phyloP scores from a whole-genome alignment of 2,329 filamentous ascomycete genomes.

The Penicillium sumatraense region DNA sequence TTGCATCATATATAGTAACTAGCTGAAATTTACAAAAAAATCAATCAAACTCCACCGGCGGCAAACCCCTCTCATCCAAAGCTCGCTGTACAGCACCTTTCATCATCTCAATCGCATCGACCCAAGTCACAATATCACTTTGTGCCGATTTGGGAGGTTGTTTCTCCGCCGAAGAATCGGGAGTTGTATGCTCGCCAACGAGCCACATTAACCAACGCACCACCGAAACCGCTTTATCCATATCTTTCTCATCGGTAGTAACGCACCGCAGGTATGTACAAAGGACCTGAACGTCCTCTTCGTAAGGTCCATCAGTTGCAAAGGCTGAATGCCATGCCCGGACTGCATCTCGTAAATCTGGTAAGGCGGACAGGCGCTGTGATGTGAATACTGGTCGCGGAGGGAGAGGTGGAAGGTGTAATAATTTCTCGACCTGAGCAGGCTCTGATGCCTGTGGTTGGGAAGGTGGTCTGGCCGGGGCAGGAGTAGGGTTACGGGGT shows the following conservation, averaged over 20 bases:
- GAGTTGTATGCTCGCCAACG: conserved; percentile 25
- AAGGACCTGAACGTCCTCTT: conserved; percentile 76
- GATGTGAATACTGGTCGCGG: conserved; percentile 66
- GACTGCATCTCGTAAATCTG: conserved; percentile 75
- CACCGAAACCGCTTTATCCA: conserved; percentile 73
- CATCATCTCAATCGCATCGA: conserved; percentile 43
- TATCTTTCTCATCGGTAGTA: conserved; percentile 74
- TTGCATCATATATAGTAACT: conserved; percentile 6
- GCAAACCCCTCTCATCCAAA: conserved; percentile 50
- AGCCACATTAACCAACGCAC: conserved; percentile 66
- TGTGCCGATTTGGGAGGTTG: conserved; percentile 13
- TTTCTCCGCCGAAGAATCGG: background rate
- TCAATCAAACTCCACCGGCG: conserved; percentile 47
- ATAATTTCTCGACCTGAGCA: conserved; percentile 26
- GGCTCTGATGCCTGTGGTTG: conserved; percentile 23
- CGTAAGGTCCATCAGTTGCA: conserved; percentile 73
- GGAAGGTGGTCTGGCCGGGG: conserved; percentile 36
- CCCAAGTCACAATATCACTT: conserved; percentile 35
- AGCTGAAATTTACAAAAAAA: conserved; percentile 6
- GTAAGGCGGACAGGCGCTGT: conserved; percentile 56
- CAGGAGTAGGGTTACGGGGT: conserved; percentile 43
- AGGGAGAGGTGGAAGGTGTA: conserved; percentile 53
- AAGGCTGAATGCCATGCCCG: conserved; percentile 78
- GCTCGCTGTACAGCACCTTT: conserved; percentile 49
- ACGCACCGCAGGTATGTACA: conserved; percentile 74